Evolutionary conservation across 345 rosid genomes (phyloP), one percentile per base, ranked within the genome.

Genomic region (Euphorbia lathyris): DNA sequence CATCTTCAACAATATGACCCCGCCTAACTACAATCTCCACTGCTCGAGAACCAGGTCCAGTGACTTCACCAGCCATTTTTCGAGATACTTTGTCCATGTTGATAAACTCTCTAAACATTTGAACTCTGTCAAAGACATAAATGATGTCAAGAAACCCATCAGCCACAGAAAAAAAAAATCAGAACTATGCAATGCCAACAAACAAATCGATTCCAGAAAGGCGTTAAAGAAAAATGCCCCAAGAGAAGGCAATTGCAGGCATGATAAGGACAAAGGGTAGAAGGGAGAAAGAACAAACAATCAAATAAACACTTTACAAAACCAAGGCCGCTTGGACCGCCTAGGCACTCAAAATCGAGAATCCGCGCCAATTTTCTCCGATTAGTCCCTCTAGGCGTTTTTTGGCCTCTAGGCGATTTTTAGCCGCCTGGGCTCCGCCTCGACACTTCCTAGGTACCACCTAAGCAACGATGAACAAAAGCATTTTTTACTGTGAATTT

Each of bases 1-100:
- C 98, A 86, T 94, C 98, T 81, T 91, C 97, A 74, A 94, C 86
- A 48, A 91, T 79, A 86, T 87, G 97, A 82, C 87, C 90, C 74
- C 97, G 86, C 42, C 97, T 93, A 76, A 91, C 82, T 52, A 91
- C 90, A 83, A 94, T 88, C 89, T 91, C 97, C 77, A 88, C 80
- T 65, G 85, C 84, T 74, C 87, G 81, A 14, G 91, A 88, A 82
- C 97, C 93, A 76, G 96, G 97, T 65, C 87, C 93, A 58, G 81
- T 74, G 62, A 85, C 84, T 78, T 94, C 98, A 78, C 97, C 98
- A 65, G 96, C 90, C 90, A 86, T 88, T 85, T 78, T 92, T 76
- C 92, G 80, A 51, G 96, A 81, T 71, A 83, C 87, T 88, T 90
- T 94, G 80, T 94, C 98, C 90, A 88, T 85, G 85, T 81, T 88